Conservation (phyloP, 2,329 filamentous ascomycete genomes). For the Beauveria pseudobassiana region DNA sequence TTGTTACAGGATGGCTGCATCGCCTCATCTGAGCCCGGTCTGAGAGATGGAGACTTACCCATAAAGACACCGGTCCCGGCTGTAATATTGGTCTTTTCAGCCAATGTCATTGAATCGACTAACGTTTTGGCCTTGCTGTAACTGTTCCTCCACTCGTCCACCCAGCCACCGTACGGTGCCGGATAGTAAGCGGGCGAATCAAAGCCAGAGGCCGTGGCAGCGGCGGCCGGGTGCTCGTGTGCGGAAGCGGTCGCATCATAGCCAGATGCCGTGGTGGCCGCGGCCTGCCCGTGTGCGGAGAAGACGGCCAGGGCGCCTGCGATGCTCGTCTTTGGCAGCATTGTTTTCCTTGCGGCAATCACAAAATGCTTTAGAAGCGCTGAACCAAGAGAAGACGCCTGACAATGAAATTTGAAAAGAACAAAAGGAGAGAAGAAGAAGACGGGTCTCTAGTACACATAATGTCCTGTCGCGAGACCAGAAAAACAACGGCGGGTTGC, state of each 20-base stretch:
- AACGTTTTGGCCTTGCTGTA: constrained; percentile 62
- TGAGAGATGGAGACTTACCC: constrained; percentile 34
- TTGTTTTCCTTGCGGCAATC: not conserved
- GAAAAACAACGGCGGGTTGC: not conserved
- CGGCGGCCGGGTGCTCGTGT: not conserved
- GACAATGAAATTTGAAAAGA: not conserved
- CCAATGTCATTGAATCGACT: constrained; percentile 69
- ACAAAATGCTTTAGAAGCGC: not conserved
- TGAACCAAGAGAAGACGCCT: not conserved
- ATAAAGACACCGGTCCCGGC: constrained; percentile 64
- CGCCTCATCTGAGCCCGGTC: not conserved
- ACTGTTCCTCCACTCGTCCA: constrained; percentile 57
- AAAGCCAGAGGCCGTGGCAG: constrained; percentile 16
- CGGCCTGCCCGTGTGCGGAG: not conserved
- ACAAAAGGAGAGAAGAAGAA: not conserved
- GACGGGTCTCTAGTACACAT: not conserved
- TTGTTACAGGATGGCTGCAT: not conserved
- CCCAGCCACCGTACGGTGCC: constrained; percentile 64
- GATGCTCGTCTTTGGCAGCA: not conserved
- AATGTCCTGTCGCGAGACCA: not conserved
- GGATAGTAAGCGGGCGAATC: constrained; percentile 58
- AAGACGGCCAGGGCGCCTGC: not conserved
- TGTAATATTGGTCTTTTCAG: constrained; percentile 74
- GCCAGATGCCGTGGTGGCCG: constrained; percentile 6
- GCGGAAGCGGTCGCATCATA: constrained; percentile 39